Percentiles rank a stretch among this genome's conserved stretches.
phyloP scores from a whole-genome alignment of 2,329 filamentous ascomycete species.

The Sodiomyces alkalinus region DNA sequence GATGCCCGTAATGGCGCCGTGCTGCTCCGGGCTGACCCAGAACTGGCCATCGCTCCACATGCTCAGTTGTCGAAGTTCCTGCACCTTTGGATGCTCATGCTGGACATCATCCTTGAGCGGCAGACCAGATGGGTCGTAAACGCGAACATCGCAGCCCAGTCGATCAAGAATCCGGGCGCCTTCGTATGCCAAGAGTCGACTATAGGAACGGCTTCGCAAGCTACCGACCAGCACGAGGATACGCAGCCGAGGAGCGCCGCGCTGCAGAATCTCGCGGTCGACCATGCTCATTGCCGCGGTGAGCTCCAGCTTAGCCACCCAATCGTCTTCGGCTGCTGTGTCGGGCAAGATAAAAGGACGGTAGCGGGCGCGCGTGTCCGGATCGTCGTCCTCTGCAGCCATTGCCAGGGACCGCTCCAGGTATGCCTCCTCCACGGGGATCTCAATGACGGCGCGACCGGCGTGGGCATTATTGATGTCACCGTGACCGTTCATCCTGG shows the following conservation, averaged over 20 bases:
- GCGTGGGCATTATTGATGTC: constrained; percentile 18
- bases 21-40: constrained; percentile 52
- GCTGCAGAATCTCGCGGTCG: constrained; percentile 23
- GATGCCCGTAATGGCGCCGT: constrained; percentile 44
- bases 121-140: constrained; percentile 42
- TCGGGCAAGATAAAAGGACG: constrained; percentile 38
- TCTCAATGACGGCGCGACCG: constrained; percentile 8
- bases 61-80: constrained; percentile 45
- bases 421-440: constrained; percentile 11
- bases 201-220: constrained; percentile 42
- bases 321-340: constrained; percentile 27
- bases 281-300: constrained; percentile 34
- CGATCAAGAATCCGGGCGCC: constrained; percentile 43
- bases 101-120: constrained; percentile 49
- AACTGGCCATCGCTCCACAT: constrained; percentile 52
- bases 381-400: constrained; percentile 27
- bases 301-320: constrained; percentile 41
- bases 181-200: constrained; percentile 43
- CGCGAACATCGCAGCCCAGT: constrained; percentile 49
- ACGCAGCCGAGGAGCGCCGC: constrained; percentile 23
- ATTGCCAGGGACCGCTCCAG: constrained; percentile 25
- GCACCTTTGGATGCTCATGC: constrained; percentile 42
- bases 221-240: constrained; percentile 48
- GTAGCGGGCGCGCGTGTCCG: constrained; percentile 28
- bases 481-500: constrained; percentile 13